phyloP scores from a whole-genome alignment of 768 basidiomycete species.

The Boletellus ananas region DNA sequence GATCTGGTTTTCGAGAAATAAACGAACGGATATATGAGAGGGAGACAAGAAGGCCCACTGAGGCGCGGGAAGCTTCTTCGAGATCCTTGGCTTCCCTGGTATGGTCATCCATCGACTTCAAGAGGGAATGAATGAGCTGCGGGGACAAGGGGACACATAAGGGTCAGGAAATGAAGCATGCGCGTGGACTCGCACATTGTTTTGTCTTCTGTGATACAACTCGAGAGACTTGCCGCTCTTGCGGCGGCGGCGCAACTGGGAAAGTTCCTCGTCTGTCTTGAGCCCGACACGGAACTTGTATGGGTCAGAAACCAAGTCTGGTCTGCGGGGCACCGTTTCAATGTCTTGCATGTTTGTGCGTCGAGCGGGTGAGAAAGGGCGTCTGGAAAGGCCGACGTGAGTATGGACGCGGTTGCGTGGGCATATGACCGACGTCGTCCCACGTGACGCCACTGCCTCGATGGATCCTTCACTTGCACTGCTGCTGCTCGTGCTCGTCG shows the following conservation, averaged over 20 bases:
- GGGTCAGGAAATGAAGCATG: background rate
- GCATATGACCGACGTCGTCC: background rate
- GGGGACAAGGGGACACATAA: background rate
- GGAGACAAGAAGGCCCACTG: conserved; percentile 41
- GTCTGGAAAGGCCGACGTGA: no score
- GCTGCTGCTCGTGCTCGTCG: conserved; percentile 43
- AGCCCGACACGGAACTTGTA: conserved; percentile 60
- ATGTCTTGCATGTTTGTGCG: conserved; percentile 20
- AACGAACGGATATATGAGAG: background rate
- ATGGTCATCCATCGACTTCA: conserved; percentile 89
- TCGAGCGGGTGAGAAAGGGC: no score
- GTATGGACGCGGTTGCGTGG: no score
- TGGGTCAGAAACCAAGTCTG: conserved; percentile 50
- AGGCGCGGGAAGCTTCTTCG: conserved; percentile 61
- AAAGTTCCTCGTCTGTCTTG: conserved; percentile 59
- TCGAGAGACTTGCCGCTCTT: conserved; percentile 62
- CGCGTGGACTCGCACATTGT: conserved; percentile 48
- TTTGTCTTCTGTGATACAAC: conserved; percentile 66
- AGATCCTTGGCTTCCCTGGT: conserved; percentile 75
- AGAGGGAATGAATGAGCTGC: conserved; percentile 79
- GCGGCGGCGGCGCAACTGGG: conserved; percentile 52
- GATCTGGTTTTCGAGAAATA: conserved; percentile 45
- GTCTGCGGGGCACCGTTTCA: conserved; percentile 38
- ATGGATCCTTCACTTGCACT: conserved; percentile 30
- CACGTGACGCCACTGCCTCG: background rate